Evolutionary conservation across 768 basidiomycete species (phyloP).

Genomic region (Xerocomellus amylosporus): DNA sequence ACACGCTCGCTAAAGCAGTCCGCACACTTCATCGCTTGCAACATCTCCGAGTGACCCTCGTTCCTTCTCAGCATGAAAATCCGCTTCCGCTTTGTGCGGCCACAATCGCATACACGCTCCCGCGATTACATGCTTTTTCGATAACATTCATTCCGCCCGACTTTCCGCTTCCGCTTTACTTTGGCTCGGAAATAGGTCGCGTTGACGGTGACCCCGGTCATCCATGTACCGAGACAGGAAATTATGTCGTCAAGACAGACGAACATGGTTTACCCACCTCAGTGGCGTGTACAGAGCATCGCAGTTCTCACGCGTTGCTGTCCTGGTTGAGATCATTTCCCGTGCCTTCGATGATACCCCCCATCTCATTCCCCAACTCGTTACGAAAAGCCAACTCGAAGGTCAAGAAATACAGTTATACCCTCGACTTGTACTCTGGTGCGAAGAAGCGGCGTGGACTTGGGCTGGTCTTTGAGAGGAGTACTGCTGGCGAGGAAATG

Average conservation of each 20-base stretch:
- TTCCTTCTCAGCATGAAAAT: slow-evolving; percentile 65
- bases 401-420: slow-evolving; percentile 23
- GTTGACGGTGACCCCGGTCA: slow-evolving; percentile 26
- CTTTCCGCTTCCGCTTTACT: slow-evolving; percentile 46
- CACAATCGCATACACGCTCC: slow-evolving; percentile 63
- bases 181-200: slow-evolving; percentile 43
- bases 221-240: slow-evolving; percentile 41
- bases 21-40: slow-evolving; percentile 62
- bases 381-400: slow-evolving; percentile 33
- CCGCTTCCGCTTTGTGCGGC: slow-evolving; percentile 55
- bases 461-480: slow-evolving; percentile 52
- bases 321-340: slow-evolving; percentile 26
- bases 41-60: slow-evolving; percentile 59
- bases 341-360: slow-evolving; percentile 30
- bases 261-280: slow-evolving; percentile 60
- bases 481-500: slow-evolving; percentile 67
- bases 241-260: slow-evolving; percentile 57
- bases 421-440: slow-evolving; percentile 32
- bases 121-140: slow-evolving; percentile 61
- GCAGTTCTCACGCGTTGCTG: slow-evolving; percentile 24
- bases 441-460: slow-evolving; percentile 40
- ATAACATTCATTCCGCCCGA: slow-evolving; percentile 65
- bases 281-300: slow-evolving; percentile 51
- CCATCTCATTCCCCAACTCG: not conserved
- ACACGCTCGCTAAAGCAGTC: slow-evolving; percentile 55